These are phyloP conservation scores for Chimonanthus salicifolius DNA, from an alignment of 164 flowering plant species.

Conservation along the genomic window DNA sequence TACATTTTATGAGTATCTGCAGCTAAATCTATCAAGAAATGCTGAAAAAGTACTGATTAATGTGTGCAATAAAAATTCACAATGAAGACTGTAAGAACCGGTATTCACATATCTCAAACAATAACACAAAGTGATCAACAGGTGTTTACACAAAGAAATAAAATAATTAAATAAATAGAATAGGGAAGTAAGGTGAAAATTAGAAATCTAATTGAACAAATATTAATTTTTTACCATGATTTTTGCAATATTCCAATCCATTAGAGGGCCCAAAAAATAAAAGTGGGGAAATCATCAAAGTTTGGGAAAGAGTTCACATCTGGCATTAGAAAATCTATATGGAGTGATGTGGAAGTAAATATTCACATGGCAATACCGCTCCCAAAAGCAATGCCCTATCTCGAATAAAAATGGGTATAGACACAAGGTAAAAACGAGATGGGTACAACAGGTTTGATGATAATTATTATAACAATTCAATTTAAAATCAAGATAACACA, in stretches of 20 bases:
- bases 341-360: background rate
- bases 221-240: too few species aligned
- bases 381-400: background rate
- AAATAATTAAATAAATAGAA: too few species aligned
- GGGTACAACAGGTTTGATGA: background rate
- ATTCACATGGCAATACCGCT: background rate
- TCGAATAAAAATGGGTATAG: background rate
- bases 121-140: too few species aligned
- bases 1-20: too few species aligned
- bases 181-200: too few species aligned
- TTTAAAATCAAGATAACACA: background rate
- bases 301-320: background rate
- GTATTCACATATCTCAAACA: too few species aligned
- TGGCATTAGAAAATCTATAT: background rate
- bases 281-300: background rate
- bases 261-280: background rate
- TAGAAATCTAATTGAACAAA: too few species aligned
- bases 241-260: background rate
- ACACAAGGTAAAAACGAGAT: background rate
- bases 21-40: too few species aligned
- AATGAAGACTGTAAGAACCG: too few species aligned
- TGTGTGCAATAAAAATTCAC: too few species aligned
- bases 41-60: too few species aligned
- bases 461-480: background rate
- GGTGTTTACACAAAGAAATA: too few species aligned